Evolutionary conservation across 768 basidiomycete species (phyloP), one percentile per base, ranked within the genome.

Genomic region (Austroboletus festivus): DNA sequence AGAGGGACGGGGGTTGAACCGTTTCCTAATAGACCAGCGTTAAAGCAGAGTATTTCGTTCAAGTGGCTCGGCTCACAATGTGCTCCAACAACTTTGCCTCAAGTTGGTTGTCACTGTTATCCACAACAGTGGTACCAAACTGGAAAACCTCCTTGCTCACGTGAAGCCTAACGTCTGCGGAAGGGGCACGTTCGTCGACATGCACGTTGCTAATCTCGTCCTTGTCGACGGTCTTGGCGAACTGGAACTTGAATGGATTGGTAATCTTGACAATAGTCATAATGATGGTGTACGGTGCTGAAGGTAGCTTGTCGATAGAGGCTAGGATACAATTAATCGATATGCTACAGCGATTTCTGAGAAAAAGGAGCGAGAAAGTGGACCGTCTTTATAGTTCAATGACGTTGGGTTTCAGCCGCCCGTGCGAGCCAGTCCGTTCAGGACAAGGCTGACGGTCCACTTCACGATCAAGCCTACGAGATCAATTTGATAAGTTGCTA

Each of bases 241-340:
- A 11, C 35, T 35, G 52, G 38, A 37, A 38, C 48, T 48, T 61
- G 56, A 60, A 55, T 31, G 37, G 44, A 19, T 52, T 56, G 34
- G 19, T 16, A 12, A 52, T 11, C 22, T 42, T 47, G 53, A 48
- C n/a, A n/a, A n/a, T 38, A 19, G 42, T 33, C 59, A 60, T 62
- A 37, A 35, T 8, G 49, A 33, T 30, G 34, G 46, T 10, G 39
- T 49, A 35, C 38, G 38, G 26, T 16, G 49, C 40, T 37, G 45
- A 42, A 13, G 26, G 23, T 41, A 15, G 24, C 35, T 40, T 31
- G 34, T 45, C 38, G 48, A 56, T 22, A 39, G 33, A 34, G 21
- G 24, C 26, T 33, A 26, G 18, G 20, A 43, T 38, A 28, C 31
- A 30, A 46, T 11, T 19, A n/a, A 41, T 28, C 39, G 47, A 50